phyloP scores from a whole-genome alignment of 805 yeast species.

The Kuraishia capsulata region DNA sequence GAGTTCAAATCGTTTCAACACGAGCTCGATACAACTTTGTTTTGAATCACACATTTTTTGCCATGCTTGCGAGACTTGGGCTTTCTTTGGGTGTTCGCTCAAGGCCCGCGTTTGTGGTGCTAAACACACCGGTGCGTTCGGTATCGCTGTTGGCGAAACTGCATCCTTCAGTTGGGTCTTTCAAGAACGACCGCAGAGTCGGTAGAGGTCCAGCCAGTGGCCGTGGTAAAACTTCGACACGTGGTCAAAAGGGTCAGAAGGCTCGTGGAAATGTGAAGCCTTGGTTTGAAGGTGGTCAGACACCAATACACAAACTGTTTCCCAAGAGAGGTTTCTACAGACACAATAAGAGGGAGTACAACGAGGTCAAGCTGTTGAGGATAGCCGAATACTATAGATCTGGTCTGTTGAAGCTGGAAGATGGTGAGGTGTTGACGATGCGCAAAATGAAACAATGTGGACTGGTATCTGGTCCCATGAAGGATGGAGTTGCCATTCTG shows the following conservation, averaged over 20 bases:
- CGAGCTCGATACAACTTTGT: too few species aligned
- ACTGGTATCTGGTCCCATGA: slow-evolving; percentile 57
- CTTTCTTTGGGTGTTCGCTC: too few species aligned
- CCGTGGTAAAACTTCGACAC: slow-evolving; percentile 88
- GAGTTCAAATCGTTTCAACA: too few species aligned
- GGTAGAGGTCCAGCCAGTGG: slow-evolving; percentile 97
- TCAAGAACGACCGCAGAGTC: slow-evolving; percentile 48
- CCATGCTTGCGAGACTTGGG: too few species aligned
- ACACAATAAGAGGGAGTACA: slow-evolving; percentile 41
- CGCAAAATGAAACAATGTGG: slow-evolving; percentile 69
- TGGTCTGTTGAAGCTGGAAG: slow-evolving; percentile 51
- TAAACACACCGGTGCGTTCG: background rate
- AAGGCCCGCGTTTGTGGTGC: too few species aligned
- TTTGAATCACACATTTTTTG: too few species aligned
- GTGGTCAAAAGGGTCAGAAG: slow-evolving; percentile 98
- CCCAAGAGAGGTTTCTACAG: slow-evolving; percentile 86
- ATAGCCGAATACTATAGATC: slow-evolving; percentile 63
- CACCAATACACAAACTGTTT: slow-evolving; percentile 76
- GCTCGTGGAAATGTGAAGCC: slow-evolving; percentile 86
- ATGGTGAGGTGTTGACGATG: slow-evolving; percentile 65
- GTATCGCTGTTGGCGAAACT: slow-evolving; percentile 2
- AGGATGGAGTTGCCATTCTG: slow-evolving; percentile 75
- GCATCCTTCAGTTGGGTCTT: slow-evolving; percentile 3
- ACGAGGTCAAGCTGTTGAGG: slow-evolving; percentile 55
- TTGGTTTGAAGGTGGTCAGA: slow-evolving; percentile 99